Evolutionary conservation across 129 eudicot species (phyloP).

Genomic region (Calendula officinalis): DNA sequence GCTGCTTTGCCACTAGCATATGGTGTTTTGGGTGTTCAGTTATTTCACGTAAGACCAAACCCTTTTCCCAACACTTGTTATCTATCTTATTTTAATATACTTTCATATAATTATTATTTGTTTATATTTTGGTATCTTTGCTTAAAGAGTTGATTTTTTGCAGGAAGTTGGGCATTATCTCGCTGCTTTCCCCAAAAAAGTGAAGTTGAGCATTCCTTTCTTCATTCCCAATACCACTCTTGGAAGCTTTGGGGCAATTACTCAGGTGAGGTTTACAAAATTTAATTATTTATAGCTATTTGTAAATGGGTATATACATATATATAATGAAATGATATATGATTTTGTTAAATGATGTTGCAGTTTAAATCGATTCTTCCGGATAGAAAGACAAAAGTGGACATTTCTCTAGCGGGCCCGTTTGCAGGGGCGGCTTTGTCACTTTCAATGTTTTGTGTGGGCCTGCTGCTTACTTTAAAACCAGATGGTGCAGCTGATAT

Average conservation of each 20-base stretch:
- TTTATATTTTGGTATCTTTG: neutral
- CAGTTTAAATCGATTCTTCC: conserved; percentile 98
- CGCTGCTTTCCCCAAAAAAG: conserved; percentile 88
- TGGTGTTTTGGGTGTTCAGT: conserved; percentile 94
- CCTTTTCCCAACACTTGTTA: neutral
- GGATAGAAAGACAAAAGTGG: conserved; percentile 88
- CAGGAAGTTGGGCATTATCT: conserved; percentile 98
- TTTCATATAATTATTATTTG: neutral
- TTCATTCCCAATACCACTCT: conserved; percentile 93
- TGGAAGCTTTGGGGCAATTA: conserved; percentile 98
- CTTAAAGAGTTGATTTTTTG: conserved; percentile 32
- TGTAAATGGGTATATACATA: neutral
- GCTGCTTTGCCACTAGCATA: conserved; percentile 96
- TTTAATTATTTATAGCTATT: neutral
- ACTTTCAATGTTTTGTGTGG: conserved; percentile 85
- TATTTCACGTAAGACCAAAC: conserved; percentile 70
- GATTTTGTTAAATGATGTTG: conserved; percentile 23
- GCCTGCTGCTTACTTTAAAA: conserved; percentile 81
- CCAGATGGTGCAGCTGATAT: conserved; percentile 78
- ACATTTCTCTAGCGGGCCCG: conserved; percentile 89
- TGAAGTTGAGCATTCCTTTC: conserved; percentile 87
- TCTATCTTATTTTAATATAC: neutral
- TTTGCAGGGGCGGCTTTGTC: conserved; percentile 91
- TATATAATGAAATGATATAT: neutral
- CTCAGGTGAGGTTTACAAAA: conserved; percentile 83